Percentiles rank a stretch among this genome's conserved stretches.
Evolutionary conservation across 2,329 filamentous ascomycete species (phyloP).

Genomic region (Beauveria sp.): DNA sequence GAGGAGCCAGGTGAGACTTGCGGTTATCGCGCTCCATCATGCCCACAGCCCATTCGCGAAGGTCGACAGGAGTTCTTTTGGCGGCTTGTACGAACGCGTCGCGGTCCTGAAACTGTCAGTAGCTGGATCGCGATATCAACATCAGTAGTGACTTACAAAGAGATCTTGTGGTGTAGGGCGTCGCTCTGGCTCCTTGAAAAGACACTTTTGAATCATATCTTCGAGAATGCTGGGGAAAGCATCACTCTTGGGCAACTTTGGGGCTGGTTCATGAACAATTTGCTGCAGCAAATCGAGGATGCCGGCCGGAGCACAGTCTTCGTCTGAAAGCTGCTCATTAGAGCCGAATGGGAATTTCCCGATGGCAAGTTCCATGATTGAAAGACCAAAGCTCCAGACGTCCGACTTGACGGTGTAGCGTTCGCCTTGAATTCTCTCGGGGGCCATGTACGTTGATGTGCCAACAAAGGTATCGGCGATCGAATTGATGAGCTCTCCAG

Average conservation of each 20-base stretch:
- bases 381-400: slow-evolving; percentile 95
- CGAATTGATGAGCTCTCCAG: slow-evolving; percentile 93
- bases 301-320: slow-evolving; percentile 78
- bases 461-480: slow-evolving; percentile 98
- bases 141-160: slow-evolving; percentile 55
- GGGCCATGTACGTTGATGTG: slow-evolving; percentile 98
- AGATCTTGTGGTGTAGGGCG: slow-evolving; percentile 90
- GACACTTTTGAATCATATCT: slow-evolving; percentile 93
- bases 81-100: slow-evolving; percentile 94
- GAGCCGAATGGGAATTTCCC: slow-evolving; percentile 91
- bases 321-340: slow-evolving; percentile 62
- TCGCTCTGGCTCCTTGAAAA: slow-evolving; percentile 81
- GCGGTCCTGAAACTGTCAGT: slow-evolving; percentile 54
- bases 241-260: slow-evolving; percentile 90
- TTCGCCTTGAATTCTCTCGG: slow-evolving; percentile 93
- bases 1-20: slow-evolving; percentile 83
- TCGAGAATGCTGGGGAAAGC: slow-evolving; percentile 93
- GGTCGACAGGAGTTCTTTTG: slow-evolving; percentile 89
- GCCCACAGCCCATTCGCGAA: slow-evolving; percentile 86
- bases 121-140: not conserved
- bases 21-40: slow-evolving; percentile 94
- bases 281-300: slow-evolving; percentile 94
- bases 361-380: slow-evolving; percentile 94
- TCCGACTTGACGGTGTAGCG: slow-evolving; percentile 98
- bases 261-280: slow-evolving; percentile 93